phyloP scores from a whole-genome alignment of 495 filamentous ascomycete genomes.

The Neurospora sp. region DNA sequence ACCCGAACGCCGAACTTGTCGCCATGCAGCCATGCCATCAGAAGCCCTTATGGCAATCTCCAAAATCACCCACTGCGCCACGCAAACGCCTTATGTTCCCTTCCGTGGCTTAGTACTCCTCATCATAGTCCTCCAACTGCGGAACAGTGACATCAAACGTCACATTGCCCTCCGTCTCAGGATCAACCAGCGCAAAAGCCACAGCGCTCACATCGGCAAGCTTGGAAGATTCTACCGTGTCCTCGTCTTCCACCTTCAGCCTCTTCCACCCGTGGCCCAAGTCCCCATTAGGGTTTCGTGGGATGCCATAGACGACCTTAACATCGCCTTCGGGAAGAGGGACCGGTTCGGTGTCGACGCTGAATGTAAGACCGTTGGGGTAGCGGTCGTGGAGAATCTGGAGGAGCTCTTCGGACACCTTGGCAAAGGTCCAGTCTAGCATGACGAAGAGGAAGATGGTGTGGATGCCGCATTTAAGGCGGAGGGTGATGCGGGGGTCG shows the following conservation, averaged over 20 bases:
- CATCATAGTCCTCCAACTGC: slow-evolving; percentile 36
- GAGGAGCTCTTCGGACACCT: slow-evolving; percentile 56
- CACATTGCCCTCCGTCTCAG: slow-evolving; percentile 38
- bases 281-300: slow-evolving; percentile 20
- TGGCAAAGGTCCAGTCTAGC: slow-evolving; percentile 47
- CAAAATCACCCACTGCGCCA: neutral
- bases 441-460: slow-evolving; percentile 66
- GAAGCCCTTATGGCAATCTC: neutral
- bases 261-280: slow-evolving; percentile 30
- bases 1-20: neutral
- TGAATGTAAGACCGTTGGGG: slow-evolving; percentile 32
- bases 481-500: slow-evolving; percentile 49
- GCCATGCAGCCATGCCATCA: neutral
- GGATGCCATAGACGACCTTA: slow-evolving; percentile 33
- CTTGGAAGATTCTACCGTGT: slow-evolving; percentile 27
- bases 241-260: slow-evolving; percentile 23
- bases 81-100: neutral
- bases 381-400: slow-evolving; percentile 39
- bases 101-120: neutral
- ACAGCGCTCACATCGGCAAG: slow-evolving; percentile 48
- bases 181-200: slow-evolving; percentile 56
- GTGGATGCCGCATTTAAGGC: slow-evolving; percentile 69
- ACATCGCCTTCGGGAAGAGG: slow-evolving; percentile 25
- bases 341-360: slow-evolving; percentile 11
- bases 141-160: slow-evolving; percentile 59